A percentile compares a stretch with the other conserved stretches of the same genome.
phyloP scores from a whole-genome alignment of 2,329 filamentous ascomycete species.

The Xylaria sp. region DNA sequence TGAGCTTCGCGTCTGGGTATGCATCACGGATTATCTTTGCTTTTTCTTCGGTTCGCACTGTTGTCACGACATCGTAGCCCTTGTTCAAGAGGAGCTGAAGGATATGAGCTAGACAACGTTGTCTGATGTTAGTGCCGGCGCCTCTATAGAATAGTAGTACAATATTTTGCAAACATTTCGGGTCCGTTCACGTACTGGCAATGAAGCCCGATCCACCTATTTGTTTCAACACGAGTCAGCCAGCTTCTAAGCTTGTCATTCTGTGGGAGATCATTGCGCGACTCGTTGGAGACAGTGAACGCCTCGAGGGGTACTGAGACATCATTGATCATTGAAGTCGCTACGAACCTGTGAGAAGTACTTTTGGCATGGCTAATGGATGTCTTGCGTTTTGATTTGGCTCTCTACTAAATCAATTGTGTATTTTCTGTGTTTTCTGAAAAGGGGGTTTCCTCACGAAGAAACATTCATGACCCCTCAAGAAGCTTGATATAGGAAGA shows the following conservation, averaged over 20 bases:
- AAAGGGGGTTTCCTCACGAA: not conserved
- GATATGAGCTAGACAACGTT: slow-evolving; percentile 59
- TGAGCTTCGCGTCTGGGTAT: slow-evolving; percentile 59
- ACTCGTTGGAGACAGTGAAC: not conserved
- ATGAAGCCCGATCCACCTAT: slow-evolving; percentile 65
- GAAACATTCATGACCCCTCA: slow-evolving; percentile 5
- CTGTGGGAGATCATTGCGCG: slow-evolving; percentile 2
- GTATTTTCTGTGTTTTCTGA: not conserved
- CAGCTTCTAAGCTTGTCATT: slow-evolving; percentile 11
- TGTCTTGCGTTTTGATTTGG: not conserved
- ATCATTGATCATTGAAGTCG: slow-evolving; percentile 8
- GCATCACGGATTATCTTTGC: slow-evolving; percentile 63
- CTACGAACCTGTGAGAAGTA: slow-evolving; percentile 58
- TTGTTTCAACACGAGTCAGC: slow-evolving; percentile 18
- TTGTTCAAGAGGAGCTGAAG: slow-evolving; percentile 64
- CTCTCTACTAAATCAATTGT: not conserved
- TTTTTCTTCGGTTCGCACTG: slow-evolving; percentile 66
- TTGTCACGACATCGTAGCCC: slow-evolving; percentile 65
- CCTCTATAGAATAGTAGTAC: not conserved
- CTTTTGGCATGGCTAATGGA: slow-evolving; percentile 56
- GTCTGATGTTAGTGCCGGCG: slow-evolving; percentile 18
- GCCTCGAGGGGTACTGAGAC: not conserved
- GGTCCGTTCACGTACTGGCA: slow-evolving; percentile 53
- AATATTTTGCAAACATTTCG: not conserved
- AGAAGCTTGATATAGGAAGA: not conserved